phyloP scores from a whole-genome alignment of 2,329 filamentous ascomycete genomes.

The Daldinia sp. region DNA sequence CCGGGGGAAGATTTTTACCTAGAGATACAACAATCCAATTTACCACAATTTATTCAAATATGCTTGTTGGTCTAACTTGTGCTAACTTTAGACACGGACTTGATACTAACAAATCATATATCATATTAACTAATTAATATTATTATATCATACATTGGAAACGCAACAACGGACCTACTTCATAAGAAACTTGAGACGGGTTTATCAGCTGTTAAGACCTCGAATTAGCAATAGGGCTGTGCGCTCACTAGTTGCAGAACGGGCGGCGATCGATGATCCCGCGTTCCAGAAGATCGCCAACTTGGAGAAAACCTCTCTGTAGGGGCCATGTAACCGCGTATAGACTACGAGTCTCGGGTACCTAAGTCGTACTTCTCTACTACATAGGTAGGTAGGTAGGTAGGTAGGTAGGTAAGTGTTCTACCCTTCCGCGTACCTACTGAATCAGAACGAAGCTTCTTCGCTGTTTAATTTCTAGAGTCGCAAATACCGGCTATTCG shows the following conservation, averaged over 20 bases:
- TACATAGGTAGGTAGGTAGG: too few species aligned
- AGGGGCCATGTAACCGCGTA: slow-evolving; percentile 7
- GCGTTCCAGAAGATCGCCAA: slow-evolving; percentile 28
- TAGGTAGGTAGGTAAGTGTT: background rate
- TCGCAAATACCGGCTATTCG: background rate
- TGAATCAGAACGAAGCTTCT: background rate
- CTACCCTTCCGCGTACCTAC: background rate
- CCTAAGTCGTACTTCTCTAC: too few species aligned
- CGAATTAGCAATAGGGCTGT: slow-evolving; percentile 26
- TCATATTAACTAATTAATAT: background rate
- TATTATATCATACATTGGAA: background rate
- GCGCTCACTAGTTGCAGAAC: slow-evolving; percentile 23
- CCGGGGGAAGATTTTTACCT: slow-evolving; percentile 3
- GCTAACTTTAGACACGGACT: slow-evolving; percentile 4
- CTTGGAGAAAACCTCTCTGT: slow-evolving; percentile 5
- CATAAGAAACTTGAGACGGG: background rate
- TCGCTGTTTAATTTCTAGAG: background rate
- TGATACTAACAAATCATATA: background rate
- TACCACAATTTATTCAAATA: background rate
- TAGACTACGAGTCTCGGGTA: background rate
- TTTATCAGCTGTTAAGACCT: slow-evolving; percentile 14
- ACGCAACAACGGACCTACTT: background rate
- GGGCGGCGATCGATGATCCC: slow-evolving; percentile 37
- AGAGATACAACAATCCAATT: background rate
- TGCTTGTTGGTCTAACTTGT: background rate